A percentile compares a stretch with the other conserved stretches of the same genome.
phyloP scores from a whole-genome alignment of 169 alveolate species.

The Eimeria praecox region DNA sequence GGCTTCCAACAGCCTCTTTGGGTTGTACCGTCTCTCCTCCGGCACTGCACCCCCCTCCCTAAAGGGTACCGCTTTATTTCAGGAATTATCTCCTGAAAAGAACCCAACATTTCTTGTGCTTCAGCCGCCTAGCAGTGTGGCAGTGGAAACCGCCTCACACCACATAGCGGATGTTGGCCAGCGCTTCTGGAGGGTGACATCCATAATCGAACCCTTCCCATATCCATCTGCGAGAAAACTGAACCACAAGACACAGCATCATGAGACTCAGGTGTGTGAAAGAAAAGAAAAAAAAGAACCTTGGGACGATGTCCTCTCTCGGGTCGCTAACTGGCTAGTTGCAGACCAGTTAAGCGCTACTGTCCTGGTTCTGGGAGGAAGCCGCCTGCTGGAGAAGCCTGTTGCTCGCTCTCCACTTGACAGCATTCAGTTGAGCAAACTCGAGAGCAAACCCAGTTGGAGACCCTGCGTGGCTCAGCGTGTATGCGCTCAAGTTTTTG shows the following conservation, averaged over 20 bases:
- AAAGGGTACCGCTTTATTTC: not conserved
- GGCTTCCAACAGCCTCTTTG: not conserved
- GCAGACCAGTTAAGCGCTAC: conserved; percentile 55
- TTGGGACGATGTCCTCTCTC: conserved; percentile 45
- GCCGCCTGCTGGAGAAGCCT: not conserved
- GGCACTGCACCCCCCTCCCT: not conserved
- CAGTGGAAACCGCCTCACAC: not conserved
- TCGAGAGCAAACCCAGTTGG: not conserved
- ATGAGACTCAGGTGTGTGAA: too few species aligned
- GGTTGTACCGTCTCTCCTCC: not conserved
- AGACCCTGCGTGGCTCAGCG: conserved; percentile 71
- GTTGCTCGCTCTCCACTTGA: not conserved
- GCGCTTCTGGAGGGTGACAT: conserved; percentile 59
- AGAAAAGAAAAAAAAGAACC: not conserved
- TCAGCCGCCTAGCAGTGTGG: conserved; percentile 6
- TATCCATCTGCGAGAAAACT: not conserved
- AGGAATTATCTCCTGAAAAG: not conserved
- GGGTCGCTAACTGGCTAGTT: conserved; percentile 37
- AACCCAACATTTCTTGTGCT: conserved; percentile 26
- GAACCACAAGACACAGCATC: not conserved
- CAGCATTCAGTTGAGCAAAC: not conserved
- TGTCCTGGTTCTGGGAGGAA: conserved; percentile 53
- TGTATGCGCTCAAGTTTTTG: conserved; percentile 35
- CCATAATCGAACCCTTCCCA: not conserved
- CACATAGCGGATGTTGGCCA: not conserved